phyloP scores from a whole-genome alignment of 768 basidiomycete genomes.

The Mycena epipterygia region DNA sequence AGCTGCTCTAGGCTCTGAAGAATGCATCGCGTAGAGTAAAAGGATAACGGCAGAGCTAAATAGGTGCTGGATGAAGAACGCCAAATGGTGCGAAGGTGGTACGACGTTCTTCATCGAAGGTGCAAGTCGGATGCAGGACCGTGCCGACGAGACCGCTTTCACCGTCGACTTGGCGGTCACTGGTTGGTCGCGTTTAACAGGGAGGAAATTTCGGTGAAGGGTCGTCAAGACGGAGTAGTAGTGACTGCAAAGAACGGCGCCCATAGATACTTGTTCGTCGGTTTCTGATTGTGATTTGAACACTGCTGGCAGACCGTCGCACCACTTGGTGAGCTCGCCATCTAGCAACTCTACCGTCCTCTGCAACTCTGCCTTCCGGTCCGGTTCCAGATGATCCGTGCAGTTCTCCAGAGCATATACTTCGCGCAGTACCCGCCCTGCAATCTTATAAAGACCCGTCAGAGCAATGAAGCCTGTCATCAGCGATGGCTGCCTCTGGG shows the following conservation, averaged over 20 bases:
- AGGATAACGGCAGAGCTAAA: constrained; percentile 92
- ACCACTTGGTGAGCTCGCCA: constrained; percentile 84
- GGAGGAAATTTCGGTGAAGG: constrained; percentile 89
- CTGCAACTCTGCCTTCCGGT: constrained; percentile 83
- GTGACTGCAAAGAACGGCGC: constrained; percentile 87
- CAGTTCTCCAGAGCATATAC: constrained; percentile 87
- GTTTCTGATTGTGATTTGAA: constrained; percentile 84
- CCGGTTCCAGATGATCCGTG: constrained; percentile 79
- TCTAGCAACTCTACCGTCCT: constrained; percentile 84
- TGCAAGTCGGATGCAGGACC: constrained; percentile 87
- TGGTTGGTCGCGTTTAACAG: constrained; percentile 80
- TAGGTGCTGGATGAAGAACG: constrained; percentile 91
- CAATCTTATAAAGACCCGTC: constrained; percentile 86
- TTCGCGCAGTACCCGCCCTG: constrained; percentile 83
- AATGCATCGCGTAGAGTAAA: constrained; percentile 89
- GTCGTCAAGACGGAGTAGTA: constrained; percentile 92
- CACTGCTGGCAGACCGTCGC: constrained; percentile 77
- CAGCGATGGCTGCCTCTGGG: constrained; percentile 70
- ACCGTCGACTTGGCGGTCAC: constrained; percentile 77
- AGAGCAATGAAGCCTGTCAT: constrained; percentile 89
- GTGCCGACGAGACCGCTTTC: constrained; percentile 87
- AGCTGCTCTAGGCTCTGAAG: constrained; percentile 74
- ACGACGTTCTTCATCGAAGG: constrained; percentile 88
- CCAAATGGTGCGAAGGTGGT: constrained; percentile 87
- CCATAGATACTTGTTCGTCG: constrained; percentile 88